Percentiles rank a stretch among this genome's conserved stretches.
Evolutionary conservation across 1,284 basidiomycete genomes (phyloP).

Genomic region (Melampsora americana): DNA sequence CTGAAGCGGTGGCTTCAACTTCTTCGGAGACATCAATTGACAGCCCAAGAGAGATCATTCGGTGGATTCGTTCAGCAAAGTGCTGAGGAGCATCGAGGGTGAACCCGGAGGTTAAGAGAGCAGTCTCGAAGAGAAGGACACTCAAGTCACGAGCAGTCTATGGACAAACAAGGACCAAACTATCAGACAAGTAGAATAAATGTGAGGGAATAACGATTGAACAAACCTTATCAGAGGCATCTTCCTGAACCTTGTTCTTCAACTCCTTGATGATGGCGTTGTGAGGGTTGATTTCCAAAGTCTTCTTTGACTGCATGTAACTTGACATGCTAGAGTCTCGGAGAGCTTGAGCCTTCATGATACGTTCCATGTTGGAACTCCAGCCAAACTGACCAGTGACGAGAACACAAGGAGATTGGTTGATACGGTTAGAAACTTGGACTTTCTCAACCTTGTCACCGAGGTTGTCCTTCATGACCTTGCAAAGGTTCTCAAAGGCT

Average conservation of each 20-base stretch:
- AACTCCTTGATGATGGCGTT: conserved; percentile 97
- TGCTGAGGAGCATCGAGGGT: conserved; percentile 90
- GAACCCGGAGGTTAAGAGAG: conserved; percentile 71
- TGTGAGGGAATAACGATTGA: neutral
- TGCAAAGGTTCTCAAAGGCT: conserved; percentile 84
- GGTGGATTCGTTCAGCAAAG: conserved; percentile 93
- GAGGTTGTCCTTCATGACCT: conserved; percentile 94
- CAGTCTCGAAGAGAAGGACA: conserved; percentile 92
- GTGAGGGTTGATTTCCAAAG: conserved; percentile 90
- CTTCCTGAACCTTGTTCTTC: conserved; percentile 87
- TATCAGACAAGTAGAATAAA: neutral
- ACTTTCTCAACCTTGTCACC: conserved; percentile 99
- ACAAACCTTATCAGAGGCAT: conserved; percentile 81
- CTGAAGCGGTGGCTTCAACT: conserved; percentile 24
- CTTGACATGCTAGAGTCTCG: conserved; percentile 98
- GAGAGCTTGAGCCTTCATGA: conserved; percentile 99
- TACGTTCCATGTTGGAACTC: conserved; percentile 99
- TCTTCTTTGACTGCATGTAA: conserved; percentile 93
- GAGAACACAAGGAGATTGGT: conserved; percentile 90
- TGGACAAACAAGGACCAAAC: neutral
- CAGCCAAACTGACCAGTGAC: conserved; percentile 99
- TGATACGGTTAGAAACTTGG: conserved; percentile 94
- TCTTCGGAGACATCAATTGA: conserved; percentile 57
- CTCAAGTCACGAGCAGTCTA: conserved; percentile 90
- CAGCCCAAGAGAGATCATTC: conserved; percentile 78